Evolutionary conservation across 208 protist species (phyloP), one percentile per base, ranked within the genome.

Genomic region (Trichomonas vaginalis): DNA sequence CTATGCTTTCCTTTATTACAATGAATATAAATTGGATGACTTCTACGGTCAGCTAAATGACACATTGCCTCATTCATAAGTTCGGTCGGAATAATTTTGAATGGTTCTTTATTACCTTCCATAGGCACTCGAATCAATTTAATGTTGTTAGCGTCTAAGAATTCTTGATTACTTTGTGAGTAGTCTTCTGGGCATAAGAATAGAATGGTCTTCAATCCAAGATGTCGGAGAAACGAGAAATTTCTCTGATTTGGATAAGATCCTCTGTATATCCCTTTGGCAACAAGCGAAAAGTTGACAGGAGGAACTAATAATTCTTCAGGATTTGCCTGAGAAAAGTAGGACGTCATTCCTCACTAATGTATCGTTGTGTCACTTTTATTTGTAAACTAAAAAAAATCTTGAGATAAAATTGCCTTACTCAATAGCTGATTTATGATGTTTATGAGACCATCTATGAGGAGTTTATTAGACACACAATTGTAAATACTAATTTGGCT

Each of bases 1-100:
- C 96, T 95, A 80, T 97, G 96, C 95, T 97, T 97, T 96, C 96
- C 96, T 70, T 97, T 95, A 95, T 97, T 97, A 79, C 96, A 97
- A 62, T 97, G 96, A 49, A 97, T 97, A 49, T 96, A 96, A 32
- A 97, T 83, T 0, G 96, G 96, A 83, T 97, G 96, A 45, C 96
- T 96, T 45, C 62, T 10, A 62, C 0, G 0, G 56, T 96, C 96
- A 42, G 96, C 23, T 8, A 96, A n/a, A 17, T 92, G 27, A 9
- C 23, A 83, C 23, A 96, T 27, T 35, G 96, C 96, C 27, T 51
- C 21, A 27, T 70, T 39, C 6, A 97, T 96, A 6, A 96, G 45
- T 37, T 95, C 49, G 14, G 86, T 92, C 4, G 79, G 48, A 56
- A 97, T 97, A 47, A 96, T 95, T 70, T 95, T 95, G 27, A 97